phyloP scores from a whole-genome alignment of 2,329 filamentous ascomycete species.

The Teratosphaeriaceae sp. region DNA sequence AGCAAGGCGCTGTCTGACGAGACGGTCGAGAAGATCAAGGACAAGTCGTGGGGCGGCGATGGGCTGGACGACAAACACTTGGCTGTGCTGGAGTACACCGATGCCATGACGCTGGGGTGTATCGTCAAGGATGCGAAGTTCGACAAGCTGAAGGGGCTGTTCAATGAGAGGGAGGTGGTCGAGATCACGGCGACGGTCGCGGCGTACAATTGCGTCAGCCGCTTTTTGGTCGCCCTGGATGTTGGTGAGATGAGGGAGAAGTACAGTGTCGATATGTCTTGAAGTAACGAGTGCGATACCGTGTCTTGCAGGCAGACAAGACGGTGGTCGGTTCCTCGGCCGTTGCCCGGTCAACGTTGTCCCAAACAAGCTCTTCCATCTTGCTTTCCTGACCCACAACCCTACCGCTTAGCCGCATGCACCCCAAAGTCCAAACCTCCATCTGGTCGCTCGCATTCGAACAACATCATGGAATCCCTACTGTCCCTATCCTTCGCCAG shows the following conservation, averaged over 20 bases:
- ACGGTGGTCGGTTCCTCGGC: no score
- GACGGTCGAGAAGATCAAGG: constrained; percentile 39
- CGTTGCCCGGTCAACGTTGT: background rate
- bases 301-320: no score
- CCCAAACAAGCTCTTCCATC: background rate
- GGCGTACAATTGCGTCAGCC: constrained; percentile 77
- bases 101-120: constrained; percentile 76
- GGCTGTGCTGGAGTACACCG: constrained; percentile 65
- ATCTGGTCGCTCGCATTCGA: background rate
- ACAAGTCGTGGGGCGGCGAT: constrained; percentile 30
- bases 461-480: constrained; percentile 70
- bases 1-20: constrained; percentile 53
- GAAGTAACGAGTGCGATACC: constrained; percentile 9
- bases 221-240: constrained; percentile 76
- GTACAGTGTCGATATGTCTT: constrained; percentile 25
- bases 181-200: constrained; percentile 75
- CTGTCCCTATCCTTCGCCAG: constrained; percentile 94
- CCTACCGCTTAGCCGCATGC: constrained; percentile 4
- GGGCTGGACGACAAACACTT: constrained; percentile 55
- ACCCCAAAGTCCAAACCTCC: background rate
- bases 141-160: constrained; percentile 52
- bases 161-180: constrained; percentile 66
- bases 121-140: constrained; percentile 64
- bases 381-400: background rate
- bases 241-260: constrained; percentile 41